Conservation (phyloP, 345 rosid genomes). For the Populus euphratica region DNA sequence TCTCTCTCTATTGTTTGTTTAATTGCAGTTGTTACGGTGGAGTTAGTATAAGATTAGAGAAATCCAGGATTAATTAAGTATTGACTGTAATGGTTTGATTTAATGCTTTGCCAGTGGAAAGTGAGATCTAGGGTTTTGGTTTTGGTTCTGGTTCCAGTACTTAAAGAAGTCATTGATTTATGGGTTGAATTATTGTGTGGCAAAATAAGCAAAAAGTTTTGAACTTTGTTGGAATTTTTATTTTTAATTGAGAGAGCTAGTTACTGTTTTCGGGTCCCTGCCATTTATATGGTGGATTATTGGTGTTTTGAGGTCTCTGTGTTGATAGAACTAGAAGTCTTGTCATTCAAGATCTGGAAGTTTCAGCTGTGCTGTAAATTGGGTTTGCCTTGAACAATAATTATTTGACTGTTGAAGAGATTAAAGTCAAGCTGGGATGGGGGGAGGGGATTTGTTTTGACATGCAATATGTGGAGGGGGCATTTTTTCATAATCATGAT, state of each 20-base stretch:
- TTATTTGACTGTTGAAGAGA: background rate
- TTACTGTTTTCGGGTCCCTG: background rate
- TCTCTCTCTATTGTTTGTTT: constrained; percentile 3
- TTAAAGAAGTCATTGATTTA: background rate
- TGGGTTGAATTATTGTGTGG: background rate
- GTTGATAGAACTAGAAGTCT: background rate
- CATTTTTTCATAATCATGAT: background rate
- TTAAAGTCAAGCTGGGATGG: background rate
- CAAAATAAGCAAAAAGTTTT: background rate
- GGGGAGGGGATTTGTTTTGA: background rate
- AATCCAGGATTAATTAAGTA: background rate
- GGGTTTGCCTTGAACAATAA: background rate
- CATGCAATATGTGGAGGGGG: background rate
- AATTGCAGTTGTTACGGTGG: background rate
- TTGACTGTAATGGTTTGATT: background rate
- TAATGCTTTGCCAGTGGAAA: background rate
- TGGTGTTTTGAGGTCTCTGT: background rate
- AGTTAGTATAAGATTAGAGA: background rate
- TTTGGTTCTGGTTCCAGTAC: background rate
- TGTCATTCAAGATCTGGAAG: background rate
- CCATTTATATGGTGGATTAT: background rate
- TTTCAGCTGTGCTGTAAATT: background rate
- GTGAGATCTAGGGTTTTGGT: constrained; percentile 26
- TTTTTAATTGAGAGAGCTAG: background rate
- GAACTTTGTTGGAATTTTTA: background rate